Conservation (phyloP, 331 rosid genomes). For the Phaseolus coccineus region DNA sequence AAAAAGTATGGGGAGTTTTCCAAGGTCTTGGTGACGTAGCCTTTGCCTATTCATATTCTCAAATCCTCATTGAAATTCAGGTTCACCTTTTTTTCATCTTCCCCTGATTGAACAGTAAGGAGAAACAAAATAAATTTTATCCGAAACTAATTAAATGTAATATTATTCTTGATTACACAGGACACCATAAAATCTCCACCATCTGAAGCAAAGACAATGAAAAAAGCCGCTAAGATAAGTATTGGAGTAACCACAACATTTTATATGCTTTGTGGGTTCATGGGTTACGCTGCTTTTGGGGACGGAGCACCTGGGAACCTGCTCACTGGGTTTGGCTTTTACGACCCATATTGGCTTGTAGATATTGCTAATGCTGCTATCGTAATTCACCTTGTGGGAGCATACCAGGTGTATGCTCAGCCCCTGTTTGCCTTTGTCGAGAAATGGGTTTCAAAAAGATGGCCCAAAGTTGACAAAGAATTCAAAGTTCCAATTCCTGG, state of each 20-base stretch:
- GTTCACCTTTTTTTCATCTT: slow-evolving; percentile 22
- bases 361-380: slow-evolving; percentile 60
- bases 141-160: background rate
- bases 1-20: slow-evolving; percentile 52
- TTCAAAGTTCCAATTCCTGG: slow-evolving; percentile 46
- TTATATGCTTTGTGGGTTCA: slow-evolving; percentile 62
- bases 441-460: slow-evolving; percentile 45
- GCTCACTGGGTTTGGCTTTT: slow-evolving; percentile 52
- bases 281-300: slow-evolving; percentile 64
- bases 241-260: slow-evolving; percentile 50
- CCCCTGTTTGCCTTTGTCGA: slow-evolving; percentile 58
- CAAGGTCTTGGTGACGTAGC: slow-evolving; percentile 64
- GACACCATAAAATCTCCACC: slow-evolving; percentile 63
- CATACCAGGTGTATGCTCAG: slow-evolving; percentile 60
- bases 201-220: slow-evolving; percentile 59
- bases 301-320: slow-evolving; percentile 56
- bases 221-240: slow-evolving; percentile 51
- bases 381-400: slow-evolving; percentile 60
- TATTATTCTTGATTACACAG: slow-evolving; percentile 32
- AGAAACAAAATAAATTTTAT: background rate
- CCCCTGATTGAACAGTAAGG: background rate
- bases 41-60: slow-evolving; percentile 58
- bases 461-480: slow-evolving; percentile 38
- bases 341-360: slow-evolving; percentile 55
- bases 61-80: slow-evolving; percentile 66